phyloP scores from a whole-genome alignment of 2,329 filamentous ascomycete genomes.

The Diaporthe sp. region DNA sequence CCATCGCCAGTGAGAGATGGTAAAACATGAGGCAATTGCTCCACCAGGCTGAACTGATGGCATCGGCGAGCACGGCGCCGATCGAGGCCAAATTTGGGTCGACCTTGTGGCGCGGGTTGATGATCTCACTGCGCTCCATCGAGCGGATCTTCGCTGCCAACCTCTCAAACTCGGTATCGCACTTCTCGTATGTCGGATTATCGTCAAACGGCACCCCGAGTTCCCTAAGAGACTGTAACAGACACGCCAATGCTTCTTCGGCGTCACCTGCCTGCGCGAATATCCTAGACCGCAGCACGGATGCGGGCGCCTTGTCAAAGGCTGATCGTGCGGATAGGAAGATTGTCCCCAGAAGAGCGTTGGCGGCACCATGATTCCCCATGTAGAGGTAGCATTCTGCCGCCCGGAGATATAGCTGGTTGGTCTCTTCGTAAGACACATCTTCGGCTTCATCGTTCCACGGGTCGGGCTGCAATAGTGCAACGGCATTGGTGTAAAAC shows the following conservation, averaged over 20 bases:
- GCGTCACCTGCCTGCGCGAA: constrained; percentile 80
- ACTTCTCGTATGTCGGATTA: constrained; percentile 77
- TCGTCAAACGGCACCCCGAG: constrained; percentile 75
- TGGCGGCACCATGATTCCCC: constrained; percentile 75
- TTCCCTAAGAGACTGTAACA: constrained; percentile 77
- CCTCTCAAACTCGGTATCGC: constrained; percentile 78
- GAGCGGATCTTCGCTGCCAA: constrained; percentile 69
- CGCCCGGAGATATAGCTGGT: constrained; percentile 80
- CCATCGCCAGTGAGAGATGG: constrained; percentile 73
- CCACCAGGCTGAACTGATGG: constrained; percentile 79
- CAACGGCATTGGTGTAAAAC: constrained; percentile 82
- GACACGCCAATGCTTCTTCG: constrained; percentile 71
- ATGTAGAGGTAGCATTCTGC: constrained; percentile 83
- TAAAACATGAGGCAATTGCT: constrained; percentile 78
- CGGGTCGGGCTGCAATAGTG: constrained; percentile 80
- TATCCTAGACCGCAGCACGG: constrained; percentile 84
- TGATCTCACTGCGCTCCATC: constrained; percentile 60
- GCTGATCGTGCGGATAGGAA: constrained; percentile 77
- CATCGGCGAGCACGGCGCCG: constrained; percentile 77
- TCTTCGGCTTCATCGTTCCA: constrained; percentile 80
- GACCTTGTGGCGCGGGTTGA: constrained; percentile 53
- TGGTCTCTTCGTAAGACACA: constrained; percentile 86
- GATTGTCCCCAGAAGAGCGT: constrained; percentile 74
- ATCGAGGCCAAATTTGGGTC: constrained; percentile 70
- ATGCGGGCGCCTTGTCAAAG: constrained; percentile 85